Conservation (phyloP, 108 stramenopile species). For the Nannochloropsis salina region DNA sequence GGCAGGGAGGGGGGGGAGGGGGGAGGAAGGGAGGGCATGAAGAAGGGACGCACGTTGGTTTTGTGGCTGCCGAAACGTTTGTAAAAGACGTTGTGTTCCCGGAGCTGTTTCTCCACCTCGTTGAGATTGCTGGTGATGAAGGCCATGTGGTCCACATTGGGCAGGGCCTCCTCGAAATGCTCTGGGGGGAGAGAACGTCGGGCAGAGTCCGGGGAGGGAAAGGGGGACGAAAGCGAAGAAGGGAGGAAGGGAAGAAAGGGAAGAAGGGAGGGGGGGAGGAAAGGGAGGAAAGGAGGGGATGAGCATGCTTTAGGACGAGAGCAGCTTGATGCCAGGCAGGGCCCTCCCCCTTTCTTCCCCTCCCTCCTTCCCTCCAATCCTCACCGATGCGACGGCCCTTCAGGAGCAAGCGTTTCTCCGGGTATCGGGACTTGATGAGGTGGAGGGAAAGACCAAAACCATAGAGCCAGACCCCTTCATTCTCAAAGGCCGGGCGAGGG, state of each 20-base stretch:
- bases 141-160: slow-evolving; percentile 35
- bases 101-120: background rate
- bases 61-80: slow-evolving; percentile 18
- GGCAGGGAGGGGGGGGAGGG: background rate
- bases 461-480: slow-evolving; percentile 31
- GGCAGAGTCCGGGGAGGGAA: background rate
- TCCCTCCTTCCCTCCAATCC: background rate
- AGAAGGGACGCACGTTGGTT: slow-evolving; percentile 17
- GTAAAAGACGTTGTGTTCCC: slow-evolving; percentile 23
- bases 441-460: slow-evolving; percentile 30
- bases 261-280: background rate
- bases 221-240: background rate
- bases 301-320: no score
- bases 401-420: background rate
- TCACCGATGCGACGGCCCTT: slow-evolving; percentile 10
- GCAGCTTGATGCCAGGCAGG: no score
- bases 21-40: background rate
- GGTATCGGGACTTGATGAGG: background rate
- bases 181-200: background rate
- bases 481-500: slow-evolving; percentile 33
- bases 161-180: slow-evolving; percentile 23
- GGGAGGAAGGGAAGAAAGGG: background rate
- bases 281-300: background rate
- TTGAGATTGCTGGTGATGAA: slow-evolving; percentile 29
- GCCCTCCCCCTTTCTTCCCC: background rate